A percentile compares a stretch with the other conserved stretches of the same genome.
These are phyloP conservation scores for Cladosporium sp. DNA, from an alignment of 2,329 filamentous ascomycete genomes.

Conservation along the genomic window DNA sequence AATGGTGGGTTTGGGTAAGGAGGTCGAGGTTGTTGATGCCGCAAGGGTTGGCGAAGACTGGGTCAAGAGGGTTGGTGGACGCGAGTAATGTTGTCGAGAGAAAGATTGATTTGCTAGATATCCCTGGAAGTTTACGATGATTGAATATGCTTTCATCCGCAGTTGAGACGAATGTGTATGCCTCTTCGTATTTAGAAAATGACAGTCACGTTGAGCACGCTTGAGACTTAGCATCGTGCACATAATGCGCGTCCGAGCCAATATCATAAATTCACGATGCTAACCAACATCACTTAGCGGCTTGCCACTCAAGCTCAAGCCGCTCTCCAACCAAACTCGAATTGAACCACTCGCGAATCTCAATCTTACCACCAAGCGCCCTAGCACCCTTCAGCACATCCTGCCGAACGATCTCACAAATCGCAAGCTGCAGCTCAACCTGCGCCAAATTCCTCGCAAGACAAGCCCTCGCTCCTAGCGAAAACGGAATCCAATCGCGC, in stretches of 20 bases:
- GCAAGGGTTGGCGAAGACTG: conserved; percentile 82
- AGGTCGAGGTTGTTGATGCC: conserved; percentile 83
- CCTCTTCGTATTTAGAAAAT: neutral
- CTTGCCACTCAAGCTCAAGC: conserved; percentile 38
- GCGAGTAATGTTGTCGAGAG: conserved; percentile 29
- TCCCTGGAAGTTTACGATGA: too few relatives aligned
- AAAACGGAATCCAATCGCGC: conserved; percentile 47
- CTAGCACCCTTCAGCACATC: conserved; percentile 44
- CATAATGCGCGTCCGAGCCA: too few relatives aligned
- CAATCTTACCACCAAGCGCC: conserved; percentile 38
- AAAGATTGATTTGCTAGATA: too few relatives aligned
- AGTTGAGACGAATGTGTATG: neutral
- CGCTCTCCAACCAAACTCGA: conserved; percentile 47
- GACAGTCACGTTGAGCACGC: too few relatives aligned
- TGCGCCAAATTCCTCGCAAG: conserved; percentile 49
- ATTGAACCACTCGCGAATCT: conserved; percentile 57
- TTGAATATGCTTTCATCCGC: too few relatives aligned
- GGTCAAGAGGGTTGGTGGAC: conserved; percentile 69
- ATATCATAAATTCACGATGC: too few relatives aligned
- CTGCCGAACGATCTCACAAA: conserved; percentile 40
- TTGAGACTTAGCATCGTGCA: too few relatives aligned
- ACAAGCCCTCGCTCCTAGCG: conserved; percentile 45
- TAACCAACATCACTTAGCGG: too few relatives aligned
- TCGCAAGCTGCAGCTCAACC: conserved; percentile 41
- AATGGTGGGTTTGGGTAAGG: conserved; percentile 79